Conservation (phyloP, 306 rosid species). For the Pyrus bretschneideri region DNA sequence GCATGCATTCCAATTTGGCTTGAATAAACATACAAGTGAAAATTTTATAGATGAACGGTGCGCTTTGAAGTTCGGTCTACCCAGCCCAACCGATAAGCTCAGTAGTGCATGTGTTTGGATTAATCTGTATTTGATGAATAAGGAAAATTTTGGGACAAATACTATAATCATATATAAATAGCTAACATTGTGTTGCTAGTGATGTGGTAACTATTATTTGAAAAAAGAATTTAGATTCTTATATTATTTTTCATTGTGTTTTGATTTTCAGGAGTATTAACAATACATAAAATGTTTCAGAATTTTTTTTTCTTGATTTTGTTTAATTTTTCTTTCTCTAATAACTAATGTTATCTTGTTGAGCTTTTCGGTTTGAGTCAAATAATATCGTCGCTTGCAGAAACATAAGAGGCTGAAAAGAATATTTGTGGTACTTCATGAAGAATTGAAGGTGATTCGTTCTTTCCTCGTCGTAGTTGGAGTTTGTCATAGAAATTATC, state of each 20-base stretch:
- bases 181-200: background rate
- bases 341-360: background rate
- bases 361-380: background rate
- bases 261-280: background rate
- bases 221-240: background rate
- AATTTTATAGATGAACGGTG: background rate
- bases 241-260: background rate
- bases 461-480: slow-evolving; percentile 2
- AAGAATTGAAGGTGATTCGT: slow-evolving; percentile 65
- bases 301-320: background rate
- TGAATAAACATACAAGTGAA: background rate
- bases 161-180: background rate
- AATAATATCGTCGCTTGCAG: slow-evolving; percentile 47
- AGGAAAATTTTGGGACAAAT: background rate
- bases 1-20: background rate
- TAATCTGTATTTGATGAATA: background rate
- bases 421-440: slow-evolving; percentile 82
- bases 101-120: background rate
- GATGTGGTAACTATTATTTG: background rate
- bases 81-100: background rate
- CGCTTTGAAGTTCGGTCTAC: background rate
- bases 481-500: background rate
- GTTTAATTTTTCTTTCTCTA: background rate
- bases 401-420: slow-evolving; percentile 80
- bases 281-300: background rate